These are phyloP conservation scores for Hysterangium stoloniferum DNA, from an alignment of 768 basidiomycete genomes.

Conservation along the genomic window DNA sequence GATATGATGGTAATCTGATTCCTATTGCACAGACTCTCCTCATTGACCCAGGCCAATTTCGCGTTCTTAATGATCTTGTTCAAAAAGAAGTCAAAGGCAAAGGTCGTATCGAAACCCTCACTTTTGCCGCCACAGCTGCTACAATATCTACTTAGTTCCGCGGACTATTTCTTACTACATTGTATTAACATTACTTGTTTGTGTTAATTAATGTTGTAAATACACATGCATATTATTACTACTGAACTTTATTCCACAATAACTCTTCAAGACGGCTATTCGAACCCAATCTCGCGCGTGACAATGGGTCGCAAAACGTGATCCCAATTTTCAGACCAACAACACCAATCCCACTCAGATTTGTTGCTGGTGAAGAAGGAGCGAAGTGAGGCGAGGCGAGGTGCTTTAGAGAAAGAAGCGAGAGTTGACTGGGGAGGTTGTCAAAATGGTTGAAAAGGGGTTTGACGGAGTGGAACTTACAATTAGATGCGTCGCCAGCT, in stretches of 20 bases:
- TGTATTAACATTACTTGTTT: neutral
- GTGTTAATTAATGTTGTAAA: neutral
- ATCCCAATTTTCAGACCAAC: conserved; percentile 87
- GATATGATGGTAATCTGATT: neutral
- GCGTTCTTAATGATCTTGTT: conserved; percentile 79
- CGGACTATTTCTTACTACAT: neutral
- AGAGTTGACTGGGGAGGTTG: conserved; percentile 41
- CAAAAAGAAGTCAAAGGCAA: conserved; percentile 88
- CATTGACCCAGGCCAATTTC: conserved; percentile 91
- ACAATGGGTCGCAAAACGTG: conserved; percentile 54
- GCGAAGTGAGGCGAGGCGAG: conserved; percentile 43
- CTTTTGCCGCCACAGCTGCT: conserved; percentile 54
- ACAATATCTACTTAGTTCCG: conserved; percentile 1
- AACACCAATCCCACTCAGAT: conserved; percentile 49
- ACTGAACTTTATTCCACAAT: neutral
- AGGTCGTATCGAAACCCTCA: conserved; percentile 78
- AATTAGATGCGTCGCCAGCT: conserved; percentile 69
- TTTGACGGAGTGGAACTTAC: conserved; percentile 34
- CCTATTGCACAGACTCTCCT: conserved; percentile 60
- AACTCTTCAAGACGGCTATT: neutral
- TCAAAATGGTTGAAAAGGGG: conserved; percentile 5
- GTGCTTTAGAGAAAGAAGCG: conserved; percentile 49
- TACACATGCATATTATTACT: neutral
- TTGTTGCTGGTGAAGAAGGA: conserved; percentile 25
- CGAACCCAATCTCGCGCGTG: neutral